Conservation (phyloP, 306 rosid genomes). For the Cyclanthera cordifolia region DNA sequence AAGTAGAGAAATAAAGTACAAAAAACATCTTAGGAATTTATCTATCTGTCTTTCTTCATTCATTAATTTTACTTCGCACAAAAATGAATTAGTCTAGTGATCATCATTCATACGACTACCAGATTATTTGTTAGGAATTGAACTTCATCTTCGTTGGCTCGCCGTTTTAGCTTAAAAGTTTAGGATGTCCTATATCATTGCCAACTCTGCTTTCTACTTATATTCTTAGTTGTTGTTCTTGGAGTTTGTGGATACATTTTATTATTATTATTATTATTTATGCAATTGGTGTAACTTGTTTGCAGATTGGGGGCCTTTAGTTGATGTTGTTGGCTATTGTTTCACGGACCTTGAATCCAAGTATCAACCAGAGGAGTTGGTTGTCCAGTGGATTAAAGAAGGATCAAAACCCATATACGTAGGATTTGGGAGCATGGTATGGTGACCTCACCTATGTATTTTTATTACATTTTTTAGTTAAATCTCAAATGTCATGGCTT, state of each 20-base stretch:
- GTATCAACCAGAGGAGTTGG: slow-evolving; percentile 27
- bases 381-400: slow-evolving; percentile 61
- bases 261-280: not conserved
- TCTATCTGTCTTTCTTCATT: not conserved
- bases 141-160: not conserved
- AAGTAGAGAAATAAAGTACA: not conserved
- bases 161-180: not conserved
- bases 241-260: not conserved
- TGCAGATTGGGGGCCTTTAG: slow-evolving; percentile 94
- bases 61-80: not conserved
- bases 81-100: not conserved
- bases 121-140: not conserved
- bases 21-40: not conserved
- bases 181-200: not conserved
- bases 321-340: slow-evolving; percentile 92
- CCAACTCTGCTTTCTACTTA: too few species aligned
- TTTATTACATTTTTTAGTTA: not conserved
- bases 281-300: slow-evolving; percentile 16
- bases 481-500: not conserved
- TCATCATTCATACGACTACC: not conserved
- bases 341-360: slow-evolving; percentile 64
- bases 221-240: not conserved
- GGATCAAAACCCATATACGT: slow-evolving; percentile 77
- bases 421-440: slow-evolving; percentile 99
- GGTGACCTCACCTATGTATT: slow-evolving; percentile 19